These are phyloP conservation scores for Mycena sp. DNA, from an alignment of 1,284 basidiomycete species.

Conservation along the genomic window DNA sequence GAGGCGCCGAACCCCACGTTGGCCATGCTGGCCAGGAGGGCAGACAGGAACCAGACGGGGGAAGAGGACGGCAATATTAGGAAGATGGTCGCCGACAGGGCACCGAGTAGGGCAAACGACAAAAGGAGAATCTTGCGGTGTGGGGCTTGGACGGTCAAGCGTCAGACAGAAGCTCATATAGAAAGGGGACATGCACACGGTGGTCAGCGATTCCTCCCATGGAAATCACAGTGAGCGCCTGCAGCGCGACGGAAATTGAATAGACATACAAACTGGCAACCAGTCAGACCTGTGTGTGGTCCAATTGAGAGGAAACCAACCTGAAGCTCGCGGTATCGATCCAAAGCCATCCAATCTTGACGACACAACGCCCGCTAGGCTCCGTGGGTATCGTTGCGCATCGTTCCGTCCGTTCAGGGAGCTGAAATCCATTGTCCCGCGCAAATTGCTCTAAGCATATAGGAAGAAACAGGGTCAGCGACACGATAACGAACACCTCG, in stretches of 20 bases:
- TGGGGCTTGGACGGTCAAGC: constrained; percentile 58
- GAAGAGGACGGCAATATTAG: constrained; percentile 77
- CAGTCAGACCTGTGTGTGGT: constrained; percentile 5
- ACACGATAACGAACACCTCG: constrained; percentile 85
- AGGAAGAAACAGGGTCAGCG: constrained; percentile 81
- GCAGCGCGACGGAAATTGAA: constrained; percentile 85
- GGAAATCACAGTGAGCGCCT: constrained; percentile 90
- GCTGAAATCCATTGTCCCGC: constrained; percentile 78
- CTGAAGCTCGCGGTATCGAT: constrained; percentile 90
- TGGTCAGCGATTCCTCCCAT: constrained; percentile 90
- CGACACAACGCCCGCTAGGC: constrained; percentile 64
- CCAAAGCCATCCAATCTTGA: constrained; percentile 82
- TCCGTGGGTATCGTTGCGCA: constrained; percentile 48
- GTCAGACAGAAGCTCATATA: constrained; percentile 8
- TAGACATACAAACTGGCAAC: constrained; percentile 81
- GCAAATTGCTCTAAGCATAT: constrained; percentile 88
- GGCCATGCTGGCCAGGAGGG: constrained; percentile 73
- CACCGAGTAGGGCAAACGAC: constrained; percentile 77
- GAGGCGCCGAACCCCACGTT: constrained; percentile 88
- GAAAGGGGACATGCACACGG: constrained; percentile 60
- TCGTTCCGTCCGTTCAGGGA: constrained; percentile 65
- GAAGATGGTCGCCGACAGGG: constrained; percentile 73
- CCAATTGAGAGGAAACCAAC: constrained; percentile 50
- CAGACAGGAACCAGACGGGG: constrained; percentile 68
- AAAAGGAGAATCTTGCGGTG: constrained; percentile 84